Evolutionary conservation across 2,329 filamentous ascomycete genomes (phyloP).

Genomic region (Bimuria novae-zelandiae): DNA sequence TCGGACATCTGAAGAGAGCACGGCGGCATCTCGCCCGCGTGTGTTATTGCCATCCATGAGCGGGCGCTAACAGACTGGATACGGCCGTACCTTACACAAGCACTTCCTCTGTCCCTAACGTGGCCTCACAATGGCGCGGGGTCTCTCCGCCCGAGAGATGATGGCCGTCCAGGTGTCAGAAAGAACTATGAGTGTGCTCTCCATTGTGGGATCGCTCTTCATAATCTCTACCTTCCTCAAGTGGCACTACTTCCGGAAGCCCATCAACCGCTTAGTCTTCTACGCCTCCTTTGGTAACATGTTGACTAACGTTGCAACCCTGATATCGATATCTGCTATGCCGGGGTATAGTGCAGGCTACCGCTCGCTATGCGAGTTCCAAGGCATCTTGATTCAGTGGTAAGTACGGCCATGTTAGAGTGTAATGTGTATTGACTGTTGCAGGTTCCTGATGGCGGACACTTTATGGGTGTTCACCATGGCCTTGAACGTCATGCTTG

Average conservation of each 20-base stretch:
- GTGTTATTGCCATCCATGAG: neutral
- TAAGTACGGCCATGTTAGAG: constrained; percentile 48
- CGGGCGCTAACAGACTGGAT: neutral
- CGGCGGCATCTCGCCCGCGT: neutral
- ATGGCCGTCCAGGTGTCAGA: constrained; percentile 65
- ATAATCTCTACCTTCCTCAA: constrained; percentile 72
- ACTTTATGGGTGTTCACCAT: constrained; percentile 77
- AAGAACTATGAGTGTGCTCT: constrained; percentile 71
- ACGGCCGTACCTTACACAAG: neutral
- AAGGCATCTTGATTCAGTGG: constrained; percentile 83
- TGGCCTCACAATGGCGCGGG: constrained; percentile 4
- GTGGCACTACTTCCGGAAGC: constrained; percentile 76
- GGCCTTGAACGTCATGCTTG: constrained; percentile 82
- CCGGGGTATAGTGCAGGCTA: constrained; percentile 31
- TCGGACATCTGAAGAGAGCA: neutral
- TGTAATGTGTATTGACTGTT: constrained; percentile 22
- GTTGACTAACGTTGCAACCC: constrained; percentile 74
- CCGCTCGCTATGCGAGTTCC: constrained; percentile 71
- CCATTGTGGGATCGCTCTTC: constrained; percentile 70
- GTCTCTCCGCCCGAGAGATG: constrained; percentile 19
- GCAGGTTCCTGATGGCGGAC: constrained; percentile 78
- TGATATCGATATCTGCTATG: constrained; percentile 70
- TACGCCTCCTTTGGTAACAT: constrained; percentile 84
- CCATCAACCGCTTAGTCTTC: constrained; percentile 85
- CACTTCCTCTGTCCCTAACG: neutral